A percentile compares a stretch with the other conserved stretches of the same genome.
Conservation (phyloP, 148 eudicot genomes). For the Camellia sinensis region DNA sequence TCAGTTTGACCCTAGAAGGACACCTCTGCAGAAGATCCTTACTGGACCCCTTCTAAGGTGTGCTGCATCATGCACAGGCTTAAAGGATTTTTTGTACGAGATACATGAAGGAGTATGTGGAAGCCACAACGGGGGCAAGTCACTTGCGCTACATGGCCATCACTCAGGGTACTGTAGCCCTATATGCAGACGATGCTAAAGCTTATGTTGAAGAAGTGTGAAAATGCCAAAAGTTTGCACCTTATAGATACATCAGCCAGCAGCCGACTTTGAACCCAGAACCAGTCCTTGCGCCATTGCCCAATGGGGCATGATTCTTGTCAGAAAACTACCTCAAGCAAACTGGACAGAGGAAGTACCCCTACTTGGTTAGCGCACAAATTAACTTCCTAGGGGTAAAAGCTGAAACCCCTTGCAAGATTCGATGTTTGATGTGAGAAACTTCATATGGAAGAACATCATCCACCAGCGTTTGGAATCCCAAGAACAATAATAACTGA, state of each 20-base stretch:
- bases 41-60: neutral
- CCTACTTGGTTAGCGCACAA: neutral
- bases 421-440: neutral
- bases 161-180: neutral
- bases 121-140: no score
- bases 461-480: neutral
- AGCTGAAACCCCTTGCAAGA: neutral
- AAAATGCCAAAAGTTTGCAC: neutral
- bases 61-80: neutral
- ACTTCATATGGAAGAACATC: no score
- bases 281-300: neutral
- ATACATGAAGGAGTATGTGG: no score
- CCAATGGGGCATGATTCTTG: neutral
- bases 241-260: no score
- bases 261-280: no score
- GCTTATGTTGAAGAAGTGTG: neutral
- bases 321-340: neutral
- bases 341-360: neutral
- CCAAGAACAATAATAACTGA: neutral
- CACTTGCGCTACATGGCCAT: neutral
- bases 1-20: no score
- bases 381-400: neutral
- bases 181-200: neutral
- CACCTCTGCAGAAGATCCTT: no score
- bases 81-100: neutral